Conservation (phyloP, 306 rosid genomes). For the Calophaca sinica region DNA sequence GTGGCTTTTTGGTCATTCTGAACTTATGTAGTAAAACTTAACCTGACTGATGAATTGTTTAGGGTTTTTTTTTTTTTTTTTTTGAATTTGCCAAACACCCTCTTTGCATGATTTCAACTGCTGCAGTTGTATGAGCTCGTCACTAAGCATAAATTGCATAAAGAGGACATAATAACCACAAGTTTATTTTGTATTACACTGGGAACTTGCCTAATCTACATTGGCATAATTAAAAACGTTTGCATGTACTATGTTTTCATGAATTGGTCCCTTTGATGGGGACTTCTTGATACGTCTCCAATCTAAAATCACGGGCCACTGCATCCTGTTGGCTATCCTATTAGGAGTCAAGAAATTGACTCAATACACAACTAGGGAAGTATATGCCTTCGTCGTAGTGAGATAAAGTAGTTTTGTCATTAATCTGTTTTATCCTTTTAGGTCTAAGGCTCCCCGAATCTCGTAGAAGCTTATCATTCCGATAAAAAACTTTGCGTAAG, state of each 20-base stretch:
- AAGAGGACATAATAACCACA: background rate
- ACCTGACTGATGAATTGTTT: slow-evolving; percentile 21
- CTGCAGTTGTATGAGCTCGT: background rate
- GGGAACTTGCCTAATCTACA: background rate
- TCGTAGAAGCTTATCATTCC: no score
- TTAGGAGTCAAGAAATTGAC: no score
- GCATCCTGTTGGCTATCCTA: no score
- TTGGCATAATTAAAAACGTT: background rate
- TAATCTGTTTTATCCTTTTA: no score
- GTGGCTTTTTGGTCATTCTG: slow-evolving; percentile 11
- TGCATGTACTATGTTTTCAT: background rate
- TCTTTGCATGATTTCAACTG: background rate
- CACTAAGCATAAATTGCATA: background rate
- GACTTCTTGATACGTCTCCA: background rate
- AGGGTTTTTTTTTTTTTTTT: background rate
- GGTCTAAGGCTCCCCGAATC: no score
- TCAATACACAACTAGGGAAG: no score
- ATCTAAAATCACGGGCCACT: no score
- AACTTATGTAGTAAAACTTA: slow-evolving; percentile 18
- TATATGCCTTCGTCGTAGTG: no score
- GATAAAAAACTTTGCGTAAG: no score
- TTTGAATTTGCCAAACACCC: slow-evolving; percentile 5
- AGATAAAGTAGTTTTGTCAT: no score
- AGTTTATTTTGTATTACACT: background rate
- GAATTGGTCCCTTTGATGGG: background rate